A percentile compares a stretch with the other conserved stretches of the same genome.
These are phyloP conservation scores for Psidium guajava DNA, from an alignment of 345 rosid genomes.

Conservation along the genomic window DNA sequence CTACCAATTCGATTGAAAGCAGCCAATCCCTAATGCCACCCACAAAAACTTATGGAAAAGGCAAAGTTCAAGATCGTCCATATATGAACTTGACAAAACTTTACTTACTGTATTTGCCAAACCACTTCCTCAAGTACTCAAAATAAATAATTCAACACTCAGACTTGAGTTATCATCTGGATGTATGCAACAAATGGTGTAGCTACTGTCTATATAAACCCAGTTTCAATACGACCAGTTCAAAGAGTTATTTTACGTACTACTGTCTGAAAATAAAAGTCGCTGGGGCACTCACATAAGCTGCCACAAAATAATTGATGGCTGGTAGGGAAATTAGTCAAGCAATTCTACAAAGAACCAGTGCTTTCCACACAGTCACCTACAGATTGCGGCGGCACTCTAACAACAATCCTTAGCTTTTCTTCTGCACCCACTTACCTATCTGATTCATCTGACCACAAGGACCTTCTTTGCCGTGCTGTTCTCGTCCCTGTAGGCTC, in stretches of 20 bases:
- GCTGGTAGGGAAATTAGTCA: not conserved
- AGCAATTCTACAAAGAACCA: not conserved
- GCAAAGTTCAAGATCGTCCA: not conserved
- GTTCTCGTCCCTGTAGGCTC: slow-evolving; percentile 34
- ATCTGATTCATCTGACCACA: slow-evolving; percentile 87
- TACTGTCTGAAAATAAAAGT: not conserved
- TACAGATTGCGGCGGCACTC: not conserved
- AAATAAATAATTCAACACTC: not conserved
- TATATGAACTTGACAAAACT: not conserved
- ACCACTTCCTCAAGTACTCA: not conserved
- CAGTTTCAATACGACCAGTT: not conserved
- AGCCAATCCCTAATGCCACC: not conserved
- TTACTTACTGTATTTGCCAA: not conserved
- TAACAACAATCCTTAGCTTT: not conserved
- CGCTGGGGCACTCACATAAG: not conserved
- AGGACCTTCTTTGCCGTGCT: slow-evolving; percentile 44
- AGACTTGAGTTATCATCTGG: not conserved
- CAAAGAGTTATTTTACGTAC: not conserved
- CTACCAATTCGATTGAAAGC: not conserved
- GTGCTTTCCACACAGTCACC: not conserved
- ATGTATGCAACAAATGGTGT: not conserved
- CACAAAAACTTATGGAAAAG: not conserved
- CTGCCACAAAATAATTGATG: not conserved
- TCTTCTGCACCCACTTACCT: slow-evolving; percentile 30
- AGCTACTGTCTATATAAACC: not conserved